Evolutionary conservation across 176 grass and related monocot species (phyloP).

Genomic region (Carex littledalei): DNA sequence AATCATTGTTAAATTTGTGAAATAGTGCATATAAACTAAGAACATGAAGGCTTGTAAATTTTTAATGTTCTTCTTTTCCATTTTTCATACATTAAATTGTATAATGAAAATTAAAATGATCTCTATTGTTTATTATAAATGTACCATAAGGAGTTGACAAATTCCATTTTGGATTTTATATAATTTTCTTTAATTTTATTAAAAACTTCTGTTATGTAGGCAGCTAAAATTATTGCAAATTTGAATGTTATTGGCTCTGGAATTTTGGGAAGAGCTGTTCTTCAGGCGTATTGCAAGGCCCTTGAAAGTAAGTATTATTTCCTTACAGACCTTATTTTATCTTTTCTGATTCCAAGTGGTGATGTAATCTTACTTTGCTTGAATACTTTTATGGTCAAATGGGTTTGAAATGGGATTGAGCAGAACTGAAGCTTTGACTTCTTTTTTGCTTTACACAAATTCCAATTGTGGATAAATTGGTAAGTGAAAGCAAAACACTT

Average conservation of each 20-base stretch:
- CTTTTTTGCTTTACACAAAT: too few species aligned
- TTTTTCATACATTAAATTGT: not conserved
- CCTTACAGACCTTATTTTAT: not conserved
- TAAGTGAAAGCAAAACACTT: too few species aligned
- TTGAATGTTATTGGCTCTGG: constrained; percentile 52
- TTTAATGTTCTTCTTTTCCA: not conserved
- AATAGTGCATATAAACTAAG: not conserved
- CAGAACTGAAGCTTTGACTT: too few species aligned
- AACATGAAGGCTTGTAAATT: not conserved
- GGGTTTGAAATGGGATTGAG: too few species aligned
- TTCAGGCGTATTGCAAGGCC: constrained; percentile 68
- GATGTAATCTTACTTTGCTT: too few species aligned
- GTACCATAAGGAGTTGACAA: not conserved
- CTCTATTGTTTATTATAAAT: not conserved
- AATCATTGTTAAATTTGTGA: not conserved
- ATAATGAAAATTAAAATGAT: not conserved
- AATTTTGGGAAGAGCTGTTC: constrained; percentile 55
- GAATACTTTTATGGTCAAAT: too few species aligned
- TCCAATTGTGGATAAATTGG: too few species aligned
- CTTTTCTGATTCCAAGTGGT: not conserved
- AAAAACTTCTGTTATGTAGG: constrained; percentile 31
- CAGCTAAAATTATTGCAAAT: constrained; percentile 61
- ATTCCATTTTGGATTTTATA: not conserved
- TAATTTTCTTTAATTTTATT: not conserved
- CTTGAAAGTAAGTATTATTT: constrained; percentile 62